These are phyloP conservation scores for Cryptosporidium andersoni DNA, from an alignment of 169 alveolate genomes.

Conservation along the genomic window DNA sequence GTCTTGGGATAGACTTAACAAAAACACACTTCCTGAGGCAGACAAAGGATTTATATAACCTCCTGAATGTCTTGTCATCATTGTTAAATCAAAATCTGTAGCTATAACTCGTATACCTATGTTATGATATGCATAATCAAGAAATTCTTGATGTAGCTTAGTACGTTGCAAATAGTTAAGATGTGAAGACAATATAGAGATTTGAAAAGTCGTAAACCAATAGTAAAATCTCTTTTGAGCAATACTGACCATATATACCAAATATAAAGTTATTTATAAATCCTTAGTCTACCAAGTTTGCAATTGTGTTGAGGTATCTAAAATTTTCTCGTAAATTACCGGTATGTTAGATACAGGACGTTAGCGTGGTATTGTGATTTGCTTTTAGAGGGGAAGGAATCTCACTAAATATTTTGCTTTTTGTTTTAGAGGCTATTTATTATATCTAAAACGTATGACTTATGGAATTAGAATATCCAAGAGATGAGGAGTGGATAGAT, in stretches of 20 bases:
- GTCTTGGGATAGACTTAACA: slow-evolving; percentile 32
- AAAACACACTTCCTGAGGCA: slow-evolving; percentile 14
- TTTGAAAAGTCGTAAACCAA: slow-evolving; percentile 40
- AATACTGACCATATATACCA: neutral
- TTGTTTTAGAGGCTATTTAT: neutral
- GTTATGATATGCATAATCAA: slow-evolving; percentile 2
- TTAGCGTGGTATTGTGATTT: neutral
- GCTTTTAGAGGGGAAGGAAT: slow-evolving; percentile 1
- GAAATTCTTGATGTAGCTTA: neutral
- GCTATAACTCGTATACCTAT: slow-evolving; percentile 55
- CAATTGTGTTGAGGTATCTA: too few relatives aligned
- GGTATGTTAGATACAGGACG: too few relatives aligned
- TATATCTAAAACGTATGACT: neutral
- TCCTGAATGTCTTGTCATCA: slow-evolving; percentile 68
- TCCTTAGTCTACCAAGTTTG: too few relatives aligned
- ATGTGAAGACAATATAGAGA: neutral
- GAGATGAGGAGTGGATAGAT: slow-evolving; percentile 19
- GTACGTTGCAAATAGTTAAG: neutral
- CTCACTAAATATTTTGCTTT: neutral
- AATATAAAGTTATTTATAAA: too few relatives aligned
- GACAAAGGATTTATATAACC: slow-evolving; percentile 52
- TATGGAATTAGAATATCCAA: neutral
- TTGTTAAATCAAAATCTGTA: slow-evolving; percentile 57
- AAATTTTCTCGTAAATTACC: too few relatives aligned
- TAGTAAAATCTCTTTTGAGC: slow-evolving; percentile 24